Percentiles rank a stretch among this genome's conserved stretches.
phyloP scores from a whole-genome alignment of 2,329 filamentous ascomycete genomes.

The Diplodia seriata region DNA sequence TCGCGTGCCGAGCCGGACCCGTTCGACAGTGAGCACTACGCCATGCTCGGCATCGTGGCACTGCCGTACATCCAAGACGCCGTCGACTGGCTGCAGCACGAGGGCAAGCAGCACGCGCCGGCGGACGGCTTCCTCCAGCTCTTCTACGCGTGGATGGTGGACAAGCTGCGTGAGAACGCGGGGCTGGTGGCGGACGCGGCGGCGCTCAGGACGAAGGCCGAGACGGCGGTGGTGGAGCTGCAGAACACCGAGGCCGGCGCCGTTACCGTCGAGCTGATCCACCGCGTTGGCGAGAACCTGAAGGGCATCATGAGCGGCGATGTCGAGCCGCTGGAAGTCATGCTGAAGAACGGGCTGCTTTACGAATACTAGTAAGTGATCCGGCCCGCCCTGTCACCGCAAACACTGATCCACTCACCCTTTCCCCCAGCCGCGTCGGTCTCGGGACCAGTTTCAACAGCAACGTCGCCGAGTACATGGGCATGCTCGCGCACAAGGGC shows the following conservation, averaged over 20 bases:
- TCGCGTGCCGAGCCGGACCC: background rate
- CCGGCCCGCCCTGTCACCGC: no score
- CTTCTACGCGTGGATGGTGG: constrained; percentile 11
- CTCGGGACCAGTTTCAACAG: constrained; percentile 13
- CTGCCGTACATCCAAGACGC: constrained; percentile 6
- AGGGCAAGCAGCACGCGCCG: background rate
- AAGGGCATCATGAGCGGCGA: background rate
- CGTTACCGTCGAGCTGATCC: constrained; percentile 2
- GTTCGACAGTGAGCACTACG: background rate
- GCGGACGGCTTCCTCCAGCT: constrained; percentile 1
- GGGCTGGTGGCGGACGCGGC: background rate
- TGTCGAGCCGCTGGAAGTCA: constrained; percentile 9
- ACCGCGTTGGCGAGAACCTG: background rate
- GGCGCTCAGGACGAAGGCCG: background rate
- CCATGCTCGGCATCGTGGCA: background rate
- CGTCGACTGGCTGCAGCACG: background rate
- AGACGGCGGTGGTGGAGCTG: background rate
- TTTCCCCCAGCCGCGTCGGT: background rate
- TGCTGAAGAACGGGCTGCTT: constrained; percentile 15
- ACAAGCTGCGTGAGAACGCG: constrained; percentile 5
- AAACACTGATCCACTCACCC: background rate
- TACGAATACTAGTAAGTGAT: constrained; percentile 13
- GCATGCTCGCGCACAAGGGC: constrained; percentile 4
- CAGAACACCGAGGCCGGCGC: constrained; percentile 3
- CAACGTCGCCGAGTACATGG: constrained; percentile 16